phyloP scores from a whole-genome alignment of 2,329 filamentous ascomycete genomes.

The Trichoderma pleuroti region DNA sequence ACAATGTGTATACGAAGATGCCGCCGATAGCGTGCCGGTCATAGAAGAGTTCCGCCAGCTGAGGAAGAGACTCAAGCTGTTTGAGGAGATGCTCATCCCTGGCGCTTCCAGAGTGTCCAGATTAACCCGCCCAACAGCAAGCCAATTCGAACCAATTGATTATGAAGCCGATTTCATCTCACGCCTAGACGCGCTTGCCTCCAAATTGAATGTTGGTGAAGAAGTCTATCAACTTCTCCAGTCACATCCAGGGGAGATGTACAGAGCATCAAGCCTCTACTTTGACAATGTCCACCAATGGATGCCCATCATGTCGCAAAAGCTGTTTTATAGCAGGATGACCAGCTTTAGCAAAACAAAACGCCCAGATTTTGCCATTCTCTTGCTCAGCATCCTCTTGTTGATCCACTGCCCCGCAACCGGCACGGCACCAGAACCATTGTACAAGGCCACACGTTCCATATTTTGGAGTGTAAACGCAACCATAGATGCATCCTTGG shows the following conservation, averaged over 20 bases:
- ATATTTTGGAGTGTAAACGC: constrained; percentile 12
- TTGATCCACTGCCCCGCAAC: constrained; percentile 1
- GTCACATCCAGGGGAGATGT: constrained; percentile 13
- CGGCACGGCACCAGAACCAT: background rate
- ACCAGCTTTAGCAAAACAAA: constrained; percentile 13
- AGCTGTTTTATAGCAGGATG: constrained; percentile 9
- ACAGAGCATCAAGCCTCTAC: constrained; percentile 4
- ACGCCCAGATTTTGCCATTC: constrained; percentile 9
- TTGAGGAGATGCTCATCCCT: constrained; percentile 5
- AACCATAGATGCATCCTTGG: constrained; percentile 10
- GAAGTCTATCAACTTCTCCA: constrained; percentile 15
- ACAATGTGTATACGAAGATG: constrained; percentile 13
- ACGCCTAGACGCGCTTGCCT: background rate
- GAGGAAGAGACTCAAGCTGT: constrained; percentile 9
- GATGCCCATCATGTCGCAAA: constrained; percentile 17
- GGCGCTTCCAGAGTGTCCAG: background rate
- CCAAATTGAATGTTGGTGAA: background rate
- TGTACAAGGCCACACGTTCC: background rate
- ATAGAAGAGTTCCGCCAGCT: constrained; percentile 16
- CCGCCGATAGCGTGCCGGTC: background rate
- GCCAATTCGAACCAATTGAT: background rate
- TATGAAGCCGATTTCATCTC: background rate
- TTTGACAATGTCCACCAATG: constrained; percentile 16
- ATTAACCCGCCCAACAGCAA: background rate
- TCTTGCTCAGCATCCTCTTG: constrained; percentile 7